Evolutionary conservation across 805 yeast genomes (phyloP).

Genomic region (Trichomonascus vanleenenianus): DNA sequence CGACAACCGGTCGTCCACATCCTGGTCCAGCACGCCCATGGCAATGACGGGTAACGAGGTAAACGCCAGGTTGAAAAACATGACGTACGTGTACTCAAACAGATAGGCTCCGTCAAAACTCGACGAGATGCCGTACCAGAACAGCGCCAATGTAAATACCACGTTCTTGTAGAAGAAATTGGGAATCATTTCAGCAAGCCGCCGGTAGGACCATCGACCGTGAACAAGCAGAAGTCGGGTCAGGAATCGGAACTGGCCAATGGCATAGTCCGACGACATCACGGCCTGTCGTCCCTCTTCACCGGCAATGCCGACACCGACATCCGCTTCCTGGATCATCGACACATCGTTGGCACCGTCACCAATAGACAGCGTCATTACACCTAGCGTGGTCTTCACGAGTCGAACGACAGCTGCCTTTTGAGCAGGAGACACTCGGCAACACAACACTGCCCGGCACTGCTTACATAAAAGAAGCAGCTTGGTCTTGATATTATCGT

Average conservation of each 20-base stretch:
- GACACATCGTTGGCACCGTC: constrained; percentile 88
- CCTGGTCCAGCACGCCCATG: constrained; percentile 71
- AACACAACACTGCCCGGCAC: constrained; percentile 70
- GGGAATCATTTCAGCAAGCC: constrained; percentile 74
- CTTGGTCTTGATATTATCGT: constrained; percentile 39
- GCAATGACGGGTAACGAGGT: constrained; percentile 75
- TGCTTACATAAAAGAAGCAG: constrained; percentile 67
- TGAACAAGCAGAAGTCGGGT: constrained; percentile 63
- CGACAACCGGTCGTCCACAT: constrained; percentile 59
- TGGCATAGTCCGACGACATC: constrained; percentile 78
- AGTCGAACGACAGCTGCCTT: constrained; percentile 67
- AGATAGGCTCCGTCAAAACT: constrained; percentile 71
- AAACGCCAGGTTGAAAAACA: constrained; percentile 75
- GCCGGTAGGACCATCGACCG: constrained; percentile 74
- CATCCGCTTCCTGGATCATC: constrained; percentile 80
- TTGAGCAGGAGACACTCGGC: constrained; percentile 82
- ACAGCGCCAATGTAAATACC: constrained; percentile 62
- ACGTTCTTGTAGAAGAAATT: constrained; percentile 75
- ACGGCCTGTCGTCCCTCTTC: constrained; percentile 85
- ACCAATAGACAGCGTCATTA: constrained; percentile 77
- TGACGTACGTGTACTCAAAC: constrained; percentile 69
- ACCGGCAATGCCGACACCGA: constrained; percentile 83
- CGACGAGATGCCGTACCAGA: constrained; percentile 70
- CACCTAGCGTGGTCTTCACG: constrained; percentile 58
- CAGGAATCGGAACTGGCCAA: constrained; percentile 70